Percentiles rank a stretch among this genome's conserved stretches.
Conservation (phyloP, 108 stramenopile genomes). For the Cyclotella baltica region DNA sequence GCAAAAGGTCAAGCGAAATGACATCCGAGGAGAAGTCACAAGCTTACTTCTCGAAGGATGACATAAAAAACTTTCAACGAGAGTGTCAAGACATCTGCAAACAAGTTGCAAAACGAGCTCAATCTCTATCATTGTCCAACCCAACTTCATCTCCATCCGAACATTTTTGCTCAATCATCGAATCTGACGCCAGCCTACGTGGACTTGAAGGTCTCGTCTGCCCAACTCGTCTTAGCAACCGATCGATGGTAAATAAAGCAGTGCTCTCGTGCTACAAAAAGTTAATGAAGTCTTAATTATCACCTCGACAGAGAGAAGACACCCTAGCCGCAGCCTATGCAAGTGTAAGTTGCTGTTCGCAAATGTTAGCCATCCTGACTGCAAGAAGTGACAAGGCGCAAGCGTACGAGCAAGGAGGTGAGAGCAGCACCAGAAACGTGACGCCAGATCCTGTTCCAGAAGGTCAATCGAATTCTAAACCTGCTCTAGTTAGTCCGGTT, state of each 20-base stretch:
- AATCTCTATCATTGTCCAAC: neutral
- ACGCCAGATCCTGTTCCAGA: neutral
- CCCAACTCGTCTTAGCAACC: neutral
- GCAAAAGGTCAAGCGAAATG: slow-evolving; percentile 17
- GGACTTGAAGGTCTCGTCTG: slow-evolving; percentile 11
- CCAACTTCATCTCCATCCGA: neutral
- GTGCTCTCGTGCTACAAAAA: slow-evolving; percentile 3
- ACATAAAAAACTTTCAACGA: neutral
- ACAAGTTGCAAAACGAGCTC: neutral
- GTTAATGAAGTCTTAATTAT: neutral
- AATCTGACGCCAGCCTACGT: slow-evolving; percentile 10
- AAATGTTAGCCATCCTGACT: neutral
- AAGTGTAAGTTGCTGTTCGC: neutral
- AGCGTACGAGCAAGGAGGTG: neutral
- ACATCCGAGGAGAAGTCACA: neutral
- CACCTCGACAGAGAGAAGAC: neutral
- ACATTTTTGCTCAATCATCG: slow-evolving; percentile 6
- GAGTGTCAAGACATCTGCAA: slow-evolving; percentile 3
- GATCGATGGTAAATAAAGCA: neutral
- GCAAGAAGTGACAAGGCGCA: slow-evolving; percentile 1
- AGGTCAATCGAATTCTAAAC: neutral
- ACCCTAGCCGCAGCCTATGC: neutral
- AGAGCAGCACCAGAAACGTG: neutral
- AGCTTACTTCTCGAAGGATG: slow-evolving; percentile 8
- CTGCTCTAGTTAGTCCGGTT: neutral